phyloP scores from a whole-genome alignment of 139 green algal genomes.

The Micractinium conductrix region DNA sequence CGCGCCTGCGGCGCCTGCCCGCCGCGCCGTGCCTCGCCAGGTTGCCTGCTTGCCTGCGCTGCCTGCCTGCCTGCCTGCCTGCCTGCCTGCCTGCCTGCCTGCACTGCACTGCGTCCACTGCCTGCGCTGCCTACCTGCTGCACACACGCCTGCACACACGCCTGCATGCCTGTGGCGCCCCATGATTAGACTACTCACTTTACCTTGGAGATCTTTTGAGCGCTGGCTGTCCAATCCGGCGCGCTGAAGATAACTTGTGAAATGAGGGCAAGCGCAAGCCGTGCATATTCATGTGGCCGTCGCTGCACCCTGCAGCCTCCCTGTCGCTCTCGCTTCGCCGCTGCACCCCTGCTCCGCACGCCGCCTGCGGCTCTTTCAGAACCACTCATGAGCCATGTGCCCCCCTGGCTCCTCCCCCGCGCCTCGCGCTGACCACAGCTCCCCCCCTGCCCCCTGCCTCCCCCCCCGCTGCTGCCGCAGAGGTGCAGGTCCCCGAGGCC shows the following conservation, averaged over 20 bases:
- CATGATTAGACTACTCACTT: conserved; percentile 25
- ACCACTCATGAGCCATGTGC: too few species aligned
- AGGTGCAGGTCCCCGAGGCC: conserved; percentile 87
- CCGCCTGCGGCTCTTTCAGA: too few species aligned
- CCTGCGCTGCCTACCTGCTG: not conserved
- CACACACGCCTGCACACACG: not conserved
- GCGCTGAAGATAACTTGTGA: conserved; percentile 42
- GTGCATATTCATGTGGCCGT: too few species aligned
- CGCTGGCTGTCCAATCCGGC: not conserved
- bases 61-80: too few species aligned
- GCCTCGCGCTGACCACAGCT: too few species aligned
- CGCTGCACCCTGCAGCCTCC: conserved; percentile 27
- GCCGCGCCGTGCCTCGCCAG: too few species aligned
- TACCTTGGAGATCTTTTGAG: conserved; percentile 47
- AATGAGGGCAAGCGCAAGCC: too few species aligned
- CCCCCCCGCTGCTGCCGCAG: conserved; percentile 40
- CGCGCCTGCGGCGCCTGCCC: too few species aligned
- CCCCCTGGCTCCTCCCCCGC: too few species aligned
- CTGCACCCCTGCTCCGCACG: too few species aligned
- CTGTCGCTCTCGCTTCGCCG: not conserved
- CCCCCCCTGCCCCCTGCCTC: not conserved
- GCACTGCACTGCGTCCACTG: not conserved
- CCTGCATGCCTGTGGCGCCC: not conserved
- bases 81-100: not conserved
- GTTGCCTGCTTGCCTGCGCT: not conserved